Evolutionary conservation across 805 yeast genomes (phyloP), one percentile per base, ranked within the genome.

Genomic region (Ogataea philodendri): DNA sequence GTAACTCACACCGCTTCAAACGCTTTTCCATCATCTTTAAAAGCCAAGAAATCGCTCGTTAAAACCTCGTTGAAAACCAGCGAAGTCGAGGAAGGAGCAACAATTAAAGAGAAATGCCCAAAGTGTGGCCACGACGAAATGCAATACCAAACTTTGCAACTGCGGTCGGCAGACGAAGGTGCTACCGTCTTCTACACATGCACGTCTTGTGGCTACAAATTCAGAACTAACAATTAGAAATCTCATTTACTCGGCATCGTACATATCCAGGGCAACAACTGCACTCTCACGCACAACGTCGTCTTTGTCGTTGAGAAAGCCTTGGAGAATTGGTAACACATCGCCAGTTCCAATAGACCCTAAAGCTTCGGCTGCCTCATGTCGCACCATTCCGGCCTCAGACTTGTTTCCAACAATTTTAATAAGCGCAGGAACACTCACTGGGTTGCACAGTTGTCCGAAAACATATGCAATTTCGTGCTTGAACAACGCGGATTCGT

Each of bases 91-190:
- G 97, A 88, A 42, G 98, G 97, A 45, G 98, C 98, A 24, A 84
- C 94, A 9, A 93, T 93, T 60, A 84, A 89, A 60, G 99, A 93
- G 62, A 89, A 84, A 57, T 93, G 99, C 71, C 97, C 97, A n/a
- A 79, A 89, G 63, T 93, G 98, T 76, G 96, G 95, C 32, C 76
- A 89, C 63, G 97, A 93, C 57, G 97, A 93, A 63, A 94, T 94
- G 98, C 89, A 81, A 59, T 93, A 90, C 60, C 97, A 93, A 58
- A 93, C 98, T 4, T 69, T 93, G 49, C 99, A 93, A 65, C 73
- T 93, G 52, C 80, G 99, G 66, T 84, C 96, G 36, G 99, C 98
- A 1, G 99, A 93, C 72, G 99, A 93, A 73, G 99, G 98, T 73
- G 95, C 98, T 18, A 93, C 99, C 7, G 97, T 93, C 22, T 93